Conservation (phyloP, 2,329 filamentous ascomycete genomes). For the Tolypocladium amazonense region DNA sequence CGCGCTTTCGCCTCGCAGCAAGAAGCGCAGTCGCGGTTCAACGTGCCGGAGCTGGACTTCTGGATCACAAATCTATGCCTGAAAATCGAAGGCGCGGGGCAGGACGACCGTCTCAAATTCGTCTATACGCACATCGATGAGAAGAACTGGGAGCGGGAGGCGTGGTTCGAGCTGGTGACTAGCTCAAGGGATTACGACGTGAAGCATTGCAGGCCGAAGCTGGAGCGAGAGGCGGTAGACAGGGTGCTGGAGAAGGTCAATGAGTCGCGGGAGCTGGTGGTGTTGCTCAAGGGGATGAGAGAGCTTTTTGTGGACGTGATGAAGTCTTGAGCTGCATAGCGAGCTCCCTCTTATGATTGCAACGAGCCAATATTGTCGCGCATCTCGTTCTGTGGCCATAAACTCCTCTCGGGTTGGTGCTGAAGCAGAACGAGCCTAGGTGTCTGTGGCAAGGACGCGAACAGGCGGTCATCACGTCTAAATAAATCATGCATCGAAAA, state of each 20-base stretch:
- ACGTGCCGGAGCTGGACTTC: constrained; percentile 87
- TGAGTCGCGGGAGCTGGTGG: constrained; percentile 63
- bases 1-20: constrained; percentile 61
- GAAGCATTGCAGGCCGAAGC: constrained; percentile 67
- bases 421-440: background rate
- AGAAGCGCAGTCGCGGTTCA: constrained; percentile 76
- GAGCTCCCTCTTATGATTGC: background rate
- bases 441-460: background rate
- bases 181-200: constrained; percentile 77
- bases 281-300: constrained; percentile 72
- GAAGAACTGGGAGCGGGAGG: constrained; percentile 77
- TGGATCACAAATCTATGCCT: constrained; percentile 89
- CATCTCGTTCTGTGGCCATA: background rate
- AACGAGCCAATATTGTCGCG: too few species aligned
- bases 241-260: constrained; percentile 70
- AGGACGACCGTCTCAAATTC: constrained; percentile 79
- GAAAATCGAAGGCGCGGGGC: constrained; percentile 78
- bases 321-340: constrained; percentile 30
- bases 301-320: constrained; percentile 63
- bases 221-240: constrained; percentile 70
- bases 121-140: constrained; percentile 81
- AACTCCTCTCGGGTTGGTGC: background rate
- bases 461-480: background rate
- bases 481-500: background rate
- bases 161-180: constrained; percentile 86